Evolutionary conservation across 495 filamentous ascomycete species (phyloP).

Genomic region (Trichoderma reesei): DNA sequence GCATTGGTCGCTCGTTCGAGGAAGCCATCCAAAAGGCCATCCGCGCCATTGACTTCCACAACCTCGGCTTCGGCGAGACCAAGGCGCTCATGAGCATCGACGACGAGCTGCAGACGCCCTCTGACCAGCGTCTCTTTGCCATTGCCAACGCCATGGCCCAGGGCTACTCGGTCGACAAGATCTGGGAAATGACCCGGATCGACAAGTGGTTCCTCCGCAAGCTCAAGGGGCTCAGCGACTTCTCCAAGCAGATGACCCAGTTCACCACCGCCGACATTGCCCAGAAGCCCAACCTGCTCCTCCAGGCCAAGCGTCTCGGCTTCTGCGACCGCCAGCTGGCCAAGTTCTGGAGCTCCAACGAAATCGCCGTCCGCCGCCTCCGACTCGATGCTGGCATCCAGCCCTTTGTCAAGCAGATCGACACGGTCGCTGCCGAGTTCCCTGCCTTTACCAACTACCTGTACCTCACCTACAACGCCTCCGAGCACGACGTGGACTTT

Average conservation of each 20-base stretch:
- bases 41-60: constrained; percentile 86
- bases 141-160: constrained; percentile 95
- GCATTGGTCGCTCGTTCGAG: constrained; percentile 91
- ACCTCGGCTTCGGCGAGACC: constrained; percentile 90
- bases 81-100: constrained; percentile 89
- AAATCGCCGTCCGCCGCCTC: constrained; percentile 73
- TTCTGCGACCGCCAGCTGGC: constrained; percentile 92
- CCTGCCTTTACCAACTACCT: constrained; percentile 93
- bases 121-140: constrained; percentile 93
- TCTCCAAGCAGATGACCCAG: constrained; percentile 63
- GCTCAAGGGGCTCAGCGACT: constrained; percentile 83
- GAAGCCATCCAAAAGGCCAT: constrained; percentile 99
- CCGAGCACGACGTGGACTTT: constrained; percentile 75
- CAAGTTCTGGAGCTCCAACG: constrained; percentile 86
- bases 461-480: constrained; percentile 91
- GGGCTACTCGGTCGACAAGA: constrained; percentile 88
- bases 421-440: constrained; percentile 96
- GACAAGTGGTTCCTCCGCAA: constrained; percentile 95
- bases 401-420: constrained; percentile 93
- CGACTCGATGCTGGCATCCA: constrained; percentile 76
- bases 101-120: constrained; percentile 90
- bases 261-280: constrained; percentile 64
- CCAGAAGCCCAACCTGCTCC: constrained; percentile 44
- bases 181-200: constrained; percentile 96
- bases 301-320: constrained; percentile 81